Conservation (phyloP, 345 rosid genomes). For the Lumnitzera racemosa region DNA sequence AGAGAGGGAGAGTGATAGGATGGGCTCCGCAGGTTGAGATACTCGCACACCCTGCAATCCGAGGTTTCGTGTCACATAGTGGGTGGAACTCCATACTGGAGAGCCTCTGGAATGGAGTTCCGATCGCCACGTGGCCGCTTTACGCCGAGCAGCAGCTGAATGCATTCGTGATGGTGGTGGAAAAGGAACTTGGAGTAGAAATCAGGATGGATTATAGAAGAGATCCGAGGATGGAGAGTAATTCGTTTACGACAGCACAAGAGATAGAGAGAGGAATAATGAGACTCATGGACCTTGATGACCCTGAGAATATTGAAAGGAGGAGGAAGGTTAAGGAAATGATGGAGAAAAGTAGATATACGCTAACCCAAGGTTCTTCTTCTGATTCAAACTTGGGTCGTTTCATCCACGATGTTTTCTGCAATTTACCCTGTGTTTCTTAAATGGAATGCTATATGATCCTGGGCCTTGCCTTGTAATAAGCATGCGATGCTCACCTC, state of each 20-base stretch:
- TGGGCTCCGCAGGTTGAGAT: constrained; percentile 47
- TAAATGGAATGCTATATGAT: too few relatives aligned
- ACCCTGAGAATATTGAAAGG: constrained; percentile 6
- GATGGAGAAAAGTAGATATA: constrained; percentile 18
- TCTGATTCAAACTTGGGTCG: constrained; percentile 14
- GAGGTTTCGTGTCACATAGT: constrained; percentile 54
- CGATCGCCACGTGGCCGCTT: constrained; percentile 44
- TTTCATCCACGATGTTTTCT: constrained; percentile 16
- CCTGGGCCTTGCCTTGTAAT: too few relatives aligned
- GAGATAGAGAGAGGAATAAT: constrained; percentile 30
- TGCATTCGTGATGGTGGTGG: constrained; percentile 36
- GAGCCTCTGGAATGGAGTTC: constrained; percentile 44
- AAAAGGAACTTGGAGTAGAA: constrained; percentile 36
- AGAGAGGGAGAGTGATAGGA: constrained; percentile 28
- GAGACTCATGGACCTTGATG: constrained; percentile 20
- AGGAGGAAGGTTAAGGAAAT: constrained; percentile 26
- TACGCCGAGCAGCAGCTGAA: constrained; percentile 45
- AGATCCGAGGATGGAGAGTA: constrained; percentile 4
- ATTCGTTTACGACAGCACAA: constrained; percentile 10
- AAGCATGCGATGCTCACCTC: too few relatives aligned
- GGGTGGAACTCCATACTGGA: constrained; percentile 55
- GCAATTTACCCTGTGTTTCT: neutral
- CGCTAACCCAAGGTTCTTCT: constrained; percentile 32
- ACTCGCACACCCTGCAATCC: constrained; percentile 26
- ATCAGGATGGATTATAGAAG: constrained; percentile 32